Conservation (phyloP, 2,329 filamentous ascomycete genomes). For the Annulohypoxylon truncatum region DNA sequence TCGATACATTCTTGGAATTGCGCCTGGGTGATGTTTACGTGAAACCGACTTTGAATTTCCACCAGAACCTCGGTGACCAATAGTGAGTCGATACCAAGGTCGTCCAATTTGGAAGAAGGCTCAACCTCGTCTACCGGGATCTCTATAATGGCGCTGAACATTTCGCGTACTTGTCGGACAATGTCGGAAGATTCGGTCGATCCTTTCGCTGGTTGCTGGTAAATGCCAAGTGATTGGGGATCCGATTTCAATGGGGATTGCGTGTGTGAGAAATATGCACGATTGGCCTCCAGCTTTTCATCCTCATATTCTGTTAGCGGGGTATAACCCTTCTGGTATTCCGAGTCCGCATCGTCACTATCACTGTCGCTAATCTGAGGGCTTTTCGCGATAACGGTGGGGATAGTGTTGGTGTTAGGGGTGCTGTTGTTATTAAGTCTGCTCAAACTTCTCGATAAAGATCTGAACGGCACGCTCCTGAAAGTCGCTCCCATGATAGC, state of each 20-base stretch:
- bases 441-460: neutral
- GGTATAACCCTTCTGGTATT: neutral
- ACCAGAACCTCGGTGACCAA: constrained; percentile 36
- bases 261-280: neutral
- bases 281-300: neutral
- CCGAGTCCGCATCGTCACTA: constrained; percentile 4
- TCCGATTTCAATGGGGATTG: neutral
- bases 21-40: neutral
- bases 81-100: constrained; percentile 41
- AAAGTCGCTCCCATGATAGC: constrained; percentile 12
- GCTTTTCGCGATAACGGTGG: neutral
- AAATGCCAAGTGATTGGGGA: neutral
- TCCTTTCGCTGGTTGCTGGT: neutral
- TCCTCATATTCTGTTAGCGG: constrained; percentile 4
- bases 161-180: constrained; percentile 12
- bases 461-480: constrained; percentile 3
- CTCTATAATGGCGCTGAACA: constrained; percentile 27
- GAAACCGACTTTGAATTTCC: constrained; percentile 15
- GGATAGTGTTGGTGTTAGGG: neutral
- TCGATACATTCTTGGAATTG: constrained; percentile 3
- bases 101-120: constrained; percentile 11
- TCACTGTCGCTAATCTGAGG: constrained; percentile 5
- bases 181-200: neutral
- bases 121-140: constrained; percentile 27
- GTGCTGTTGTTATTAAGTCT: neutral